Base-by-base conservation (phyloP, 2,329 filamentous ascomycete species). In the Phialophora verrucosa region DNA sequence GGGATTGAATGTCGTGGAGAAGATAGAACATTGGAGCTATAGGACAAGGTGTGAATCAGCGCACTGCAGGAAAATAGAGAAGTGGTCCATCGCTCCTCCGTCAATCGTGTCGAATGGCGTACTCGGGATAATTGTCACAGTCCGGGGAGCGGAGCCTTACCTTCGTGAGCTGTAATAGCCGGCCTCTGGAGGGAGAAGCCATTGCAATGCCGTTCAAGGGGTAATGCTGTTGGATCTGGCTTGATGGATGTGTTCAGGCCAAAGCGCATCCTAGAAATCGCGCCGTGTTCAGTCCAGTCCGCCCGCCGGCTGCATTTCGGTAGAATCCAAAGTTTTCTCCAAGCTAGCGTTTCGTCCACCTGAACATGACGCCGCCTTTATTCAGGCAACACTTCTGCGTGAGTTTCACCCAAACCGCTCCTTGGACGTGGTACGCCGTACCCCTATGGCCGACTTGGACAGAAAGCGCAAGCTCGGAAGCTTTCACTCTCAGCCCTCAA, bases 1-100 rank as follows among this genome's bases (percentile, higher is more conserved):
- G 29, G 95, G 95, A 80, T 99, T 99, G 84, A 89, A 98, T 61
- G 90, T 93, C 59, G 91, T 91, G 75, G 89, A 90, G 84, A 98
- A 99, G 82, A 98, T 87, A 78, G 89, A 88, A 85, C 92, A 97
- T 90, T 93, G 93, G 76, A 87, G 86, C 93, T 97, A 51, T 53
- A 10, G n/a, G 50, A 57, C n/a, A 4, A 23, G 12, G 14, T 50
- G 3, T 10, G 3, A 14, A 56, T 59, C 56, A 62, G 63, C 35
- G 50, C 27, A 44, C 14, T 50, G 49, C n/a, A 17, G 17, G 20
- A 53, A 5, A 14, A 29, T n/a, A 44, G 38, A 8, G 14, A 44
- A 44, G 38, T 1, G 17, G 17, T 3, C 17, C 38, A 44, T 44
- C 17, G 14, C 14, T 44, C 38, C 17, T n/a, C 17, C 1, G 17